Evolutionary conservation across 2,329 filamentous ascomycete species (phyloP).

Genomic region (Sclerotinia subarctica): DNA sequence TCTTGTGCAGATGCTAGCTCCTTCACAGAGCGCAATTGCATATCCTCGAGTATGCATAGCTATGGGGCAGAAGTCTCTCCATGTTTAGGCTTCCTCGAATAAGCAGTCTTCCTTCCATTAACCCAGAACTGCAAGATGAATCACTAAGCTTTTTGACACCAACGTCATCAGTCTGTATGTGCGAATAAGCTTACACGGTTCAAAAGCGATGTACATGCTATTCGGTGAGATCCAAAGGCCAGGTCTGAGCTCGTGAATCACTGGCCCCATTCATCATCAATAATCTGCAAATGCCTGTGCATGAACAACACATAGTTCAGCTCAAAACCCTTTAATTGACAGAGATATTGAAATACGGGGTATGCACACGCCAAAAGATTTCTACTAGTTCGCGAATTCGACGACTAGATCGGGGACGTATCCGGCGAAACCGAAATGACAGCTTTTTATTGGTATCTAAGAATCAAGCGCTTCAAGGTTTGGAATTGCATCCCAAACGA

Average conservation of each 20-base stretch:
- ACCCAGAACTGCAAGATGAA: slow-evolving; percentile 5
- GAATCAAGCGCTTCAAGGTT: background rate
- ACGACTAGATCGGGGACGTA: background rate
- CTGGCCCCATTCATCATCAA: slow-evolving; percentile 5
- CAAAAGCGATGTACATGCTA: background rate
- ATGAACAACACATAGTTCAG: slow-evolving; percentile 21
- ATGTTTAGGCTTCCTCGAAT: background rate
- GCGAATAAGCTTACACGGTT: background rate
- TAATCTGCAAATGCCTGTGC: slow-evolving; percentile 12
- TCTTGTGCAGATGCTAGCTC: slow-evolving; percentile 3
- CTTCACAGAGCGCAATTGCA: background rate
- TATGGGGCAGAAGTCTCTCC: slow-evolving; percentile 12
- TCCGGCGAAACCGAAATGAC: background rate
- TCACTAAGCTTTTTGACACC: background rate
- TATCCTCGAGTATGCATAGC: background rate
- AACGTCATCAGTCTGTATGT: background rate
- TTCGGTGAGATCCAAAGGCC: slow-evolving; percentile 11
- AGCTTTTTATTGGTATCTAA: background rate
- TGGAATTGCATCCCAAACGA: background rate
- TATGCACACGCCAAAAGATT: slow-evolving; percentile 16
- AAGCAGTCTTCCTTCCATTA: background rate
- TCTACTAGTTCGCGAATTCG: background rate
- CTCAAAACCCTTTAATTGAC: slow-evolving; percentile 8
- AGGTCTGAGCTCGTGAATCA: slow-evolving; percentile 14
- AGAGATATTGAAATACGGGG: slow-evolving; percentile 15